Percentiles rank a stretch among this genome's conserved stretches.
Evolutionary conservation across 1,139 yeast species (phyloP).

Genomic region (Sugiyamaella grinbergsii): DNA sequence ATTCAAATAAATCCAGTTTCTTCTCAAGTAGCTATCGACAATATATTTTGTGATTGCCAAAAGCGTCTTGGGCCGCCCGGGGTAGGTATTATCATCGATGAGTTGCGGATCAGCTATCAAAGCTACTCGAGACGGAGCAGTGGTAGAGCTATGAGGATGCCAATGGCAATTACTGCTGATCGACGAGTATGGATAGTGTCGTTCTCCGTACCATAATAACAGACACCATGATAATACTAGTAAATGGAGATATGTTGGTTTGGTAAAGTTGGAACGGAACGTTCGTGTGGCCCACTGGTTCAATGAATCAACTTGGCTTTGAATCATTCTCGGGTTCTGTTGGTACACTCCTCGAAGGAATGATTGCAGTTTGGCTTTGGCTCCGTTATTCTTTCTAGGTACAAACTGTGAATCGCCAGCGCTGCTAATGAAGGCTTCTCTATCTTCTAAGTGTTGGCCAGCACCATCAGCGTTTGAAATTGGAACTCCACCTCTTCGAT

Average conservation of each 20-base stretch:
- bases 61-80: conserved; percentile 42
- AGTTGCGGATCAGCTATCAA: conserved; percentile 92
- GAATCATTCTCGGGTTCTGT: conserved; percentile 5
- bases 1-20: conserved; percentile 71
- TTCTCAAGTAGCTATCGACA: conserved; percentile 74
- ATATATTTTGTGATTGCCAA: conserved; percentile 44
- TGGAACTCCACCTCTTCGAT: conserved; percentile 15
- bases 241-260: conserved; percentile 23
- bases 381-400: conserved; percentile 3
- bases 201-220: conserved; percentile 60
- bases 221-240: conserved; percentile 51
- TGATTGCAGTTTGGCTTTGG: conserved; percentile 5
- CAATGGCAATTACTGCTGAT: conserved; percentile 57
- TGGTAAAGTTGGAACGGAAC: conserved; percentile 2
- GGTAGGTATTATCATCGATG: conserved; percentile 72
- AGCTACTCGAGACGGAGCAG: conserved; percentile 60
- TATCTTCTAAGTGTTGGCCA: background rate
- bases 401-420: conserved; percentile 3
- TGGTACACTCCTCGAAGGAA: background rate
- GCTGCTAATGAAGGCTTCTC: background rate
- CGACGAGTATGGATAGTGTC: conserved; percentile 54
- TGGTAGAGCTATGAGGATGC: conserved; percentile 39
- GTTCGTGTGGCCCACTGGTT: background rate
- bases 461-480: background rate
- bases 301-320: background rate